These are phyloP conservation scores for Colletotrichum trifolii DNA, from an alignment of 2,329 filamentous ascomycete species.

Conservation along the genomic window DNA sequence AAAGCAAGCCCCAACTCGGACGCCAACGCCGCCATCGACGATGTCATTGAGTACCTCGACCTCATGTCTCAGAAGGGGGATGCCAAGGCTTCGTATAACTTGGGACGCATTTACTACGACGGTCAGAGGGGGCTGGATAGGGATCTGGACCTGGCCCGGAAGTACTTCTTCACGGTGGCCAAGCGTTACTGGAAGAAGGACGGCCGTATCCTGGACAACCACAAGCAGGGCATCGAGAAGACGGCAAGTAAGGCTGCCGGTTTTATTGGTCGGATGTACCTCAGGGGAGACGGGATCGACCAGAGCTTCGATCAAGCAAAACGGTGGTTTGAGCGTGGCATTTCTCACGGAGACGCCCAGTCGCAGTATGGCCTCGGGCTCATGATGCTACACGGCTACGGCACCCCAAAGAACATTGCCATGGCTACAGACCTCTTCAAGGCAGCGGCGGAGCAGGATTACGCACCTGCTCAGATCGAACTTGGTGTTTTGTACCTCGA, in stretches of 20 bases:
- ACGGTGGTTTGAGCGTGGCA: slow-evolving; percentile 85
- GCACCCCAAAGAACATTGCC: slow-evolving; percentile 72
- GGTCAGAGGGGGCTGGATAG: slow-evolving; percentile 80
- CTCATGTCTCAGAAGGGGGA: slow-evolving; percentile 92
- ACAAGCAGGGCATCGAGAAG: slow-evolving; percentile 78
- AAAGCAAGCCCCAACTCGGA: slow-evolving; percentile 80
- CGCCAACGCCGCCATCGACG: slow-evolving; percentile 86
- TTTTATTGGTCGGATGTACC: slow-evolving; percentile 88
- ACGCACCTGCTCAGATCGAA: slow-evolving; percentile 82
- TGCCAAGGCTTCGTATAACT: slow-evolving; percentile 84
- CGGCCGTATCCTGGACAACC: slow-evolving; percentile 77
- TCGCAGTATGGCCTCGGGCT: slow-evolving; percentile 87
- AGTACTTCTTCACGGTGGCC: slow-evolving; percentile 84
- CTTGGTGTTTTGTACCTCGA: slow-evolving; percentile 88
- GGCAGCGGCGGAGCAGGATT: slow-evolving; percentile 83
- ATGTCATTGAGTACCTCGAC: slow-evolving; percentile 94
- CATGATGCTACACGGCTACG: slow-evolving; percentile 84
- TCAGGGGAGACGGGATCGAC: slow-evolving; percentile 85
- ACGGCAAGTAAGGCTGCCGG: slow-evolving; percentile 86
- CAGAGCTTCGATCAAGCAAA: slow-evolving; percentile 82
- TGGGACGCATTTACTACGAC: slow-evolving; percentile 90
- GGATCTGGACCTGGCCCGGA: slow-evolving; percentile 78
- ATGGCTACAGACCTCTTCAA: slow-evolving; percentile 82
- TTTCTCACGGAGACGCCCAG: slow-evolving; percentile 79
- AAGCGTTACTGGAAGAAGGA: slow-evolving; percentile 85